Conservation (phyloP, 2,329 filamentous ascomycete genomes). For the Amphichorda felina region DNA sequence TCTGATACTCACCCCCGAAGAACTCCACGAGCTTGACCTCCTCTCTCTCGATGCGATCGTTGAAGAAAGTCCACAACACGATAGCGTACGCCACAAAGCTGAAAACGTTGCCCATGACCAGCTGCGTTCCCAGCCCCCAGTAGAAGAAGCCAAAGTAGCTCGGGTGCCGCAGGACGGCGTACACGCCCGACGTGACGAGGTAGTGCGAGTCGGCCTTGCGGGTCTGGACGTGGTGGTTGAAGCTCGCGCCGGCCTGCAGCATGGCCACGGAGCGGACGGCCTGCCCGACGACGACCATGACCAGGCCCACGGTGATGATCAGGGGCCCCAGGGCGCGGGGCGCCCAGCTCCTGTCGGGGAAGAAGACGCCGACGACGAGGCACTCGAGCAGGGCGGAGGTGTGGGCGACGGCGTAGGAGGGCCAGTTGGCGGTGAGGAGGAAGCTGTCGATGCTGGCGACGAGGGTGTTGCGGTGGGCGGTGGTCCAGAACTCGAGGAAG, state of each 20-base stretch:
- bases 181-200: slow-evolving; percentile 77
- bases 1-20: slow-evolving; percentile 71
- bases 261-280: slow-evolving; percentile 70
- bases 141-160: slow-evolving; percentile 98
- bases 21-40: slow-evolving; percentile 68
- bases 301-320: slow-evolving; percentile 44
- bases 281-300: slow-evolving; percentile 60
- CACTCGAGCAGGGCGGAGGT: slow-evolving; percentile 63
- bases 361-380: slow-evolving; percentile 43
- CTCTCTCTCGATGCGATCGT: slow-evolving; percentile 60
- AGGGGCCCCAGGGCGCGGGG: slow-evolving; percentile 25
- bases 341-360: slow-evolving; percentile 35
- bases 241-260: slow-evolving; percentile 78
- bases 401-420: slow-evolving; percentile 75
- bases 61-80: slow-evolving; percentile 83
- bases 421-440: slow-evolving; percentile 75
- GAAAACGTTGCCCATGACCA: slow-evolving; percentile 74
- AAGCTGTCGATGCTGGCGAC: slow-evolving; percentile 65
- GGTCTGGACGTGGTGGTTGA: slow-evolving; percentile 79
- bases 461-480: slow-evolving; percentile 70
- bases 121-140: slow-evolving; percentile 92
- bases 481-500: slow-evolving; percentile 93
- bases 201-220: slow-evolving; percentile 56
- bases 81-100: slow-evolving; percentile 63
- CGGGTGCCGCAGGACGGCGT: slow-evolving; percentile 67